These are phyloP conservation scores for Pleurostoma richardsiae DNA, from an alignment of 2,329 filamentous ascomycete species.

Conservation along the genomic window DNA sequence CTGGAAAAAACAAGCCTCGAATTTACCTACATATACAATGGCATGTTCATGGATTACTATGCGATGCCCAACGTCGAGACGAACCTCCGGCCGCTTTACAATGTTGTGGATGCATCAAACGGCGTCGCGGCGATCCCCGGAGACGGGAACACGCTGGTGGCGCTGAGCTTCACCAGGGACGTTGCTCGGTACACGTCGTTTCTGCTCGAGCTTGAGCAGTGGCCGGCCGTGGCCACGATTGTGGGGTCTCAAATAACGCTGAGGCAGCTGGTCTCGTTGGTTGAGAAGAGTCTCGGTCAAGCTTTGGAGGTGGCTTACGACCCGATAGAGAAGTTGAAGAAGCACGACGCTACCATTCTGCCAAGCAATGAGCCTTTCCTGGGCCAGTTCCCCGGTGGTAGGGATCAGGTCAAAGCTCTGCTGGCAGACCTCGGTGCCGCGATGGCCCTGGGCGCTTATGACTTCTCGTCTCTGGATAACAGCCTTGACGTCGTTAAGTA, in stretches of 20 bases:
- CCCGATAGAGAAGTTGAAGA: slow-evolving; percentile 14
- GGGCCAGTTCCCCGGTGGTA: slow-evolving; percentile 18
- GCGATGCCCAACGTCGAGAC: slow-evolving; percentile 19
- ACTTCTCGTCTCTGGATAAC: slow-evolving; percentile 13
- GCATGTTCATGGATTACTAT: slow-evolving; percentile 32
- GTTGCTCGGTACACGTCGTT: slow-evolving; percentile 21
- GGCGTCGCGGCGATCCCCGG: slow-evolving; percentile 20
- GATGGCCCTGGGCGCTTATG: slow-evolving; percentile 22
- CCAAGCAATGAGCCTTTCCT: slow-evolving; percentile 17
- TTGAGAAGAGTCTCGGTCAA: slow-evolving; percentile 23
- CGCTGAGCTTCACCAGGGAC: slow-evolving; percentile 23
- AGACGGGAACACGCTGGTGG: slow-evolving; percentile 22
- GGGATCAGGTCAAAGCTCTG: slow-evolving; percentile 16
- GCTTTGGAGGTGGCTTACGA: slow-evolving; percentile 20
- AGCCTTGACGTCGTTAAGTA: slow-evolving; percentile 14
- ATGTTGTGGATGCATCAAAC: slow-evolving; percentile 20
- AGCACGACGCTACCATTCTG: slow-evolving; percentile 14
- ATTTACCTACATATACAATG: slow-evolving; percentile 25
- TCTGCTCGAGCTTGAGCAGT: slow-evolving; percentile 20
- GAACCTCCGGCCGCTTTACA: slow-evolving; percentile 18
- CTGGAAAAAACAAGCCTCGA: slow-evolving; percentile 24
- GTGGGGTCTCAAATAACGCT: slow-evolving; percentile 19
- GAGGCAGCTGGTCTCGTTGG: slow-evolving; percentile 20
- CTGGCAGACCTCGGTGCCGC: slow-evolving; percentile 23
- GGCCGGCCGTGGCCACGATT: slow-evolving; percentile 21